A percentile compares a stretch with the other conserved stretches of the same genome.
phyloP scores from a whole-genome alignment of 2,329 filamentous ascomycete genomes.

The Chaetomiaceae sp. region DNA sequence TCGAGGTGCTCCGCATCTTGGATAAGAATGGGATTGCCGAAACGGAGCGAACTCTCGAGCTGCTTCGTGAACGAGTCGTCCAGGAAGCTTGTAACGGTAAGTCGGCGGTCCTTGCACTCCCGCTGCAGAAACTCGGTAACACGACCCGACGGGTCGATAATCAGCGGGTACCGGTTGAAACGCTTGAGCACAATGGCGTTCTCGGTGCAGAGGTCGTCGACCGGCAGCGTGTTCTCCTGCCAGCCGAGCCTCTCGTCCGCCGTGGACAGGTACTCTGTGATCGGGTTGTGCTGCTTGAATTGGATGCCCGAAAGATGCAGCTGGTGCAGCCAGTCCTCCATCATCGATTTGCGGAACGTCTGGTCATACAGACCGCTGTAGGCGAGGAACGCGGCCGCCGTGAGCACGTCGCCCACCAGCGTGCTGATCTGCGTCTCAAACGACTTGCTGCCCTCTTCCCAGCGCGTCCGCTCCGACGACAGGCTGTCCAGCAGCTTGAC shows the following conservation, averaged over 20 bases:
- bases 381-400: constrained; percentile 94
- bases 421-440: constrained; percentile 98
- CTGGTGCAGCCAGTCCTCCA: constrained; percentile 95
- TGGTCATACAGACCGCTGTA: constrained; percentile 98
- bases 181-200: constrained; percentile 96
- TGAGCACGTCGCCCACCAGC: constrained; percentile 87
- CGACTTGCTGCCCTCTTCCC: constrained; percentile 96
- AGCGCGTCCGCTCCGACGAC: constrained; percentile 85
- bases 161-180: constrained; percentile 96
- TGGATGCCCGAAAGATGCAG: constrained; percentile 86
- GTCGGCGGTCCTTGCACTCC: constrained; percentile 84
- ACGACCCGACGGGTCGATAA: constrained; percentile 94
- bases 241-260: constrained; percentile 91
- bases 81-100: constrained; percentile 96
- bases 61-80: constrained; percentile 98
- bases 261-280: constrained; percentile 94
- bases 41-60: constrained; percentile 90
- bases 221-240: constrained; percentile 89
- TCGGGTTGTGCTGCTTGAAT: constrained; percentile 87
- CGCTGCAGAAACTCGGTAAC: constrained; percentile 93
- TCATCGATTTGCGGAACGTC: constrained; percentile 94
- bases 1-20: constrained; percentile 97
- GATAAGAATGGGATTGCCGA: constrained; percentile 96
- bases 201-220: constrained; percentile 96
- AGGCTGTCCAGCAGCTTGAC: constrained; percentile 90